Base-by-base conservation (phyloP, 2,329 filamentous ascomycete genomes). In the Fusarium sp. region DNA sequence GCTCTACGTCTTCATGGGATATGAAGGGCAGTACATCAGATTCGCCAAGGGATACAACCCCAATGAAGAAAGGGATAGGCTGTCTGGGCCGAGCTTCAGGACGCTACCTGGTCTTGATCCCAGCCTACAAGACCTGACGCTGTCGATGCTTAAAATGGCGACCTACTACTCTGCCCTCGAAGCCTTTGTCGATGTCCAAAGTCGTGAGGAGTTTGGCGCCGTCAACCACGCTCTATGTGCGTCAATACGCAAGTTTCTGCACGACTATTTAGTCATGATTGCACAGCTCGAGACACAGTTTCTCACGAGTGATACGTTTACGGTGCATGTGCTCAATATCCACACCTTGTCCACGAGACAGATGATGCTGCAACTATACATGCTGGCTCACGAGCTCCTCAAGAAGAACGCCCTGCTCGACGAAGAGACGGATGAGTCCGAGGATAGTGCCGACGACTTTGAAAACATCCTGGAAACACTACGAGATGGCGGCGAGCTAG, bases 211-310 rank as follows among this genome's bases (percentile, higher is more conserved):
- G 80, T 98, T 96, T 82, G 97, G 97, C 10, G 92, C 94, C 22
- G 96, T 99, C 70, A 98, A 97, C 80, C 97, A 99, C 84, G 95
- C 97, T 1, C 86, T 99, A 35, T 98, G 97, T 82, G 96, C 97
- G n/a, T 94, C 96, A 9, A 95, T 99, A 78, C 91, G 97, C 70
- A 97, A 94, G 80, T 88, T 97, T 52, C 85, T 99, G 32, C 97
- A 98, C 68, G 97, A 99, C 82, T 99, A 98, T 80, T 87, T 98
- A 67, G 91, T 97, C 65, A 90, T 99, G 83, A 91, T 98, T 79
- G 95, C 95, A 20, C 97, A 99, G 81, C 87, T 99, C 37, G 97
- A 99, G 83, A 94, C 95, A 65, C 96, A 98, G 79, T 94, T 97
- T 75, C 87, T 98, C 61, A 97, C 94, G 17, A 97, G 95, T 80